Base-by-base conservation (phyloP, 257 asterid species). In the Catharanthus roseus region DNA sequence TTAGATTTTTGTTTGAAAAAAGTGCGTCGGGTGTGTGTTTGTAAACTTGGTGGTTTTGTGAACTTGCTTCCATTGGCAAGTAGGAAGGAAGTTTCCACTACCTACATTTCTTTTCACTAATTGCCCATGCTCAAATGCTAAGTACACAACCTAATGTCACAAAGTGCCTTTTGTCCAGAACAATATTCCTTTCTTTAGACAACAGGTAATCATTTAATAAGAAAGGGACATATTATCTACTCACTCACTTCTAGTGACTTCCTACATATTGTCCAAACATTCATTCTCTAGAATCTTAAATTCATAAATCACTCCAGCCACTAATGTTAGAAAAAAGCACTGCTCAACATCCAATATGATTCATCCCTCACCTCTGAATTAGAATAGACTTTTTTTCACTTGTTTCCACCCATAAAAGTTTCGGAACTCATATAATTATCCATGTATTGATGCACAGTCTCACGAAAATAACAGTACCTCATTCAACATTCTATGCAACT, bases 401-500 rank as follows among this genome's bases (percentile, higher is more conserved):
- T 50, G 56, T 19, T 53, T 49, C 9, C 29, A 21, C 29, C 58
- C 23, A 6, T 53, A 28, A 28, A 74, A 2, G 21, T 64, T 10
- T 31, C 26, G 26, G 29, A 21, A 44, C 63, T 24, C n/a, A 55
- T 16, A 24, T 10, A 8, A 29, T 24, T 34, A 34, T 54, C 55
- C 56, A 53, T 34, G 26, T 24, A 34, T 23, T 55, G 38, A 4
- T 28, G 36, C 16, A 58, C 4, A 57, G 6, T 13, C 45, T 12
- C 21, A 8, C 44, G 23, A 7, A 70, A 42, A 26, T 65, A 33
- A 64, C 34, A 75, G 33, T 62, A 89, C 97, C 91, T 91, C 96
- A 74, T 87, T 87, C 85, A 91, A 80, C 93, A 91, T 91, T 82
- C 96, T 89, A 74, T 91, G 97, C 86, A 91, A 79, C 72, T 91